Evolutionary conservation across 495 filamentous ascomycete genomes (phyloP).

Genomic region (Xanthoparmelia taractica): DNA sequence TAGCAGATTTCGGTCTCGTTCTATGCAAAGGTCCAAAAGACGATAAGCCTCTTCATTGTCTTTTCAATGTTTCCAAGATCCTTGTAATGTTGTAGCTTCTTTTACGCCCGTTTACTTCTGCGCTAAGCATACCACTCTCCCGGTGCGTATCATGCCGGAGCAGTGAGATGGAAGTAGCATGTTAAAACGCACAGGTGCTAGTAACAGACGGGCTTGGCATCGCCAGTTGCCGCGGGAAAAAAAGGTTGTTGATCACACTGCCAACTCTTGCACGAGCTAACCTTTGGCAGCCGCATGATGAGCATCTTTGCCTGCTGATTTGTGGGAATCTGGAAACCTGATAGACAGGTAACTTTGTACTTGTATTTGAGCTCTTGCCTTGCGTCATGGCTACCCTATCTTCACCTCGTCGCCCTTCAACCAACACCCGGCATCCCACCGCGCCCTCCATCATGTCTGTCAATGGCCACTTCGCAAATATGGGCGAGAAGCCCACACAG

Average conservation of each 20-base stretch:
- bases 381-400: conserved; percentile 12
- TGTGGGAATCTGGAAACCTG: background rate
- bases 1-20: too few species aligned
- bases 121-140: background rate
- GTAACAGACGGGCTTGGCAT: background rate
- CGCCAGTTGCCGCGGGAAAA: background rate
- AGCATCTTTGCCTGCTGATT: background rate
- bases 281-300: background rate
- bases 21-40: too few species aligned
- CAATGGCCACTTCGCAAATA: conserved; percentile 82
- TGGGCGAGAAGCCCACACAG: conserved; percentile 57
- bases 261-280: background rate
- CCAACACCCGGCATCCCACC: conserved; percentile 33
- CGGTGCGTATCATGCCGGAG: background rate
- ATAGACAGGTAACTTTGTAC: conserved; percentile 8
- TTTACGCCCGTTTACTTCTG: background rate
- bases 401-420: conserved; percentile 21
- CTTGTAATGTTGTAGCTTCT: background rate
- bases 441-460: conserved; percentile 58
- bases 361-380: background rate
- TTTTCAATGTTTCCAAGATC: too few species aligned
- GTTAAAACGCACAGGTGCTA: background rate
- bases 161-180: too few species aligned
- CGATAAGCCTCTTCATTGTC: too few species aligned
- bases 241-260: background rate